Conservation (phyloP, 768 basidiomycete genomes). For the Clathrus columnatus region DNA sequence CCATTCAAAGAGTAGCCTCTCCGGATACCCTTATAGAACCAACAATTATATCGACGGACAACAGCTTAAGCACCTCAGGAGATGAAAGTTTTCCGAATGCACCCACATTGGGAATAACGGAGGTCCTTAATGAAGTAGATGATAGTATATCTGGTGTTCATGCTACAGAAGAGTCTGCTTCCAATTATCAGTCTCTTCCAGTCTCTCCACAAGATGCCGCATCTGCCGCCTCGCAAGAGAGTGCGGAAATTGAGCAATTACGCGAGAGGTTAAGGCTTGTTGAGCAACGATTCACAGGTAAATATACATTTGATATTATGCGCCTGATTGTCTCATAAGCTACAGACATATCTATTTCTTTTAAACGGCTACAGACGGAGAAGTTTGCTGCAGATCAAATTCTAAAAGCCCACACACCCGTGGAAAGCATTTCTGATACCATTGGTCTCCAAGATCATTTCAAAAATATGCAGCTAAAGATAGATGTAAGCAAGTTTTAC, state of each 20-base stretch:
- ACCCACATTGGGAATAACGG: neutral
- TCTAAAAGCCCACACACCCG: constrained; percentile 60
- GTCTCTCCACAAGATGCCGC: neutral
- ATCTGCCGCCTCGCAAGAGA: constrained; percentile 11
- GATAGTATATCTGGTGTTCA: neutral
- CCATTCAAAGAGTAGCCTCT: neutral
- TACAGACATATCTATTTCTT: constrained; percentile 69
- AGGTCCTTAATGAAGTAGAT: neutral
- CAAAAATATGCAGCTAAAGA: constrained; percentile 52
- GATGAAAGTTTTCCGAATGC: neutral
- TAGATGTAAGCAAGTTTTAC: constrained; percentile 45
- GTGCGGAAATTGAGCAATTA: constrained; percentile 42
- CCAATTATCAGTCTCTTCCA: neutral
- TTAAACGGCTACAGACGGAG: constrained; percentile 67
- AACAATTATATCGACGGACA: neutral
- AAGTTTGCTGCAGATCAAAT: constrained; percentile 59
- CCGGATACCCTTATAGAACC: neutral
- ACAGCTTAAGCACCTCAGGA: neutral
- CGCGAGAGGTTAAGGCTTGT: constrained; percentile 60
- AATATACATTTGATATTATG: constrained; percentile 8
- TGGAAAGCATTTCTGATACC: constrained; percentile 56
- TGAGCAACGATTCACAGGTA: constrained; percentile 73
- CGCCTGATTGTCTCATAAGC: neutral
- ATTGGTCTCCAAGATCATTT: constrained; percentile 69
- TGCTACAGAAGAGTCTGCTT: neutral